A percentile compares a stretch with the other conserved stretches of the same genome.
These are phyloP conservation scores for Nigrospora osmanthi DNA, from an alignment of 2,329 filamentous ascomycete species.

Conservation along the genomic window DNA sequence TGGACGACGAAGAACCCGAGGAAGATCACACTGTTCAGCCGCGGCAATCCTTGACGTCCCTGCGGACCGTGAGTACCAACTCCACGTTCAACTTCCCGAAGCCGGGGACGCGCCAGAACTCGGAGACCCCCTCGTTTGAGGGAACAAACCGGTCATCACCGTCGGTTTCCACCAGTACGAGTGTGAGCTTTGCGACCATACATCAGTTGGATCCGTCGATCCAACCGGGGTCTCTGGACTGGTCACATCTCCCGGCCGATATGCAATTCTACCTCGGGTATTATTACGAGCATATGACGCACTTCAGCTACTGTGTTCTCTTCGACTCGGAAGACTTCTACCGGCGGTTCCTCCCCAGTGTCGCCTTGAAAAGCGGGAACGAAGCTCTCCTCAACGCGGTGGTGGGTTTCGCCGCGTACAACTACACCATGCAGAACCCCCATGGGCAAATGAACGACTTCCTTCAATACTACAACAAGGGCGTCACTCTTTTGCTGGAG, in stretches of 20 bases:
- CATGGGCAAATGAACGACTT: conserved; percentile 73
- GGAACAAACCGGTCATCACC: conserved; percentile 45
- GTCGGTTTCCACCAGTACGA: conserved; percentile 37
- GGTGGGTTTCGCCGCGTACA: conserved; percentile 83
- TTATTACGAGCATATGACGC: conserved; percentile 67
- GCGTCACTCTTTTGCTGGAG: conserved; percentile 67
- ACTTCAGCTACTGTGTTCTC: conserved; percentile 76
- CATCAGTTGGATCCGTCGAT: conserved; percentile 21
- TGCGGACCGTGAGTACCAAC: conserved; percentile 27
- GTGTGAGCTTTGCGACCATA: conserved; percentile 23
- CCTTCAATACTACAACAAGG: conserved; percentile 82
- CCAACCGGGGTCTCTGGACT: conserved; percentile 29
- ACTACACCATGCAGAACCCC: conserved; percentile 63
- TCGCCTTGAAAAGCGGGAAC: conserved; percentile 57
- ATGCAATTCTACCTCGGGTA: conserved; percentile 73
- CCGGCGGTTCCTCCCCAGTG: conserved; percentile 58
- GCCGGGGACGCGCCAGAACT: conserved; percentile 32
- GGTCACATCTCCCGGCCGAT: conserved; percentile 57
- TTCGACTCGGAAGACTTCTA: conserved; percentile 68
- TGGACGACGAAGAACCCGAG: conserved; percentile 43
- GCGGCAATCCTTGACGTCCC: conserved; percentile 11
- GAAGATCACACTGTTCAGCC: conserved; percentile 12
- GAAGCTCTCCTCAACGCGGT: conserved; percentile 81
- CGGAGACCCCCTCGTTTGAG: conserved; percentile 46
- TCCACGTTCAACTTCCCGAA: conserved; percentile 28